Base-by-base conservation (phyloP, 2,329 filamentous ascomycete species). In the Periglandula ipomoeae region DNA sequence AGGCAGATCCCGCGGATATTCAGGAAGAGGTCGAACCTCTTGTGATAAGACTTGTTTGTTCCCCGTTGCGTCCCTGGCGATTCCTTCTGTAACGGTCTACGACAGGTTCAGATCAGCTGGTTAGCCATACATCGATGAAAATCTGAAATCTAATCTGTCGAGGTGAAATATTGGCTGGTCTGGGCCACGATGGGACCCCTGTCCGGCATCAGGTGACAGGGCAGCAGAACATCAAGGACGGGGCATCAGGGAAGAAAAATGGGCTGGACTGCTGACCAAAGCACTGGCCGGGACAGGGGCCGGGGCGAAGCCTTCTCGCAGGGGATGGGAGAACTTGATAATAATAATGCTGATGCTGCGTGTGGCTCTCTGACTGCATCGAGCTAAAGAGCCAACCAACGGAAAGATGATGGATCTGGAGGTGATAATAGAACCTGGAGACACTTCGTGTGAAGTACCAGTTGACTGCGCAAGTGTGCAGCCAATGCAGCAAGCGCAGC, bases 121-220 rank as follows among this genome's bases (percentile, higher is more conserved):
- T 15, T 32, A 15, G 15, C 30, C 30, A 5, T 15, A 8, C 23
- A 20, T 39, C 37, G 23, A 48, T 27, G 3, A 10, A 34, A 27
- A 50, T 49, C 43, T 42, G 43, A 49, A 37, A 48, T 48, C 42
- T 35, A 22, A 37, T 27, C 44, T 26, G 34, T 35, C 19, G 17
- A 15, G n/a, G 42, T 44, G 15, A 26, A 35, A 23, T 24, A 39
- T 38, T 24, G 44, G 30, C 44, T 46, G 48, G 49, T 49, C 48
- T 46, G 40, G 49, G 44, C 46, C 49, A 38, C 19, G 45, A 43
- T 46, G 48, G 24, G 30, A 11, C 44, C 43, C 44, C 34, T 44
- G 39, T 38, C 15, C 27, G 39, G n/a, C 30, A 48, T 53, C 50
- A 53, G 47, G 50, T 53, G 49, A 53, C 42, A 48, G 46, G 49